Percentiles rank a stretch among this genome's conserved stretches.
phyloP scores from a whole-genome alignment of 345 rosid species.

The Microthlaspi erraticum region DNA sequence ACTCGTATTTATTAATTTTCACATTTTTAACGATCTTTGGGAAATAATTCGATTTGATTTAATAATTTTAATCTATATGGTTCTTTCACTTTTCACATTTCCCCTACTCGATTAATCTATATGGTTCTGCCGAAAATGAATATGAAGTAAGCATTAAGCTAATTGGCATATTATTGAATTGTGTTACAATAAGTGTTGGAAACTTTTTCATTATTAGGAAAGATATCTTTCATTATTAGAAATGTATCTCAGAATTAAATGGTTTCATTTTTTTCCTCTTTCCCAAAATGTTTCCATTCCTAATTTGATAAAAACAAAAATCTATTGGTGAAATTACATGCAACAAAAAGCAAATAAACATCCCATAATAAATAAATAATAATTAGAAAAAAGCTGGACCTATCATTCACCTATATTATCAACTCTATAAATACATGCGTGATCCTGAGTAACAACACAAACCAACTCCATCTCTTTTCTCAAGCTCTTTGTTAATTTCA shows the following conservation, averaged over 20 bases:
- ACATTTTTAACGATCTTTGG: no score
- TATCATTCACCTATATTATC: constrained; percentile 27
- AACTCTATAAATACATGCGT: constrained; percentile 28
- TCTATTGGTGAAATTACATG: not conserved
- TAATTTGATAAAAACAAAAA: not conserved
- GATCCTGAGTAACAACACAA: constrained; percentile 17
- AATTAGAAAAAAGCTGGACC: constrained; percentile 19
- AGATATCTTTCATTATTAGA: not conserved
- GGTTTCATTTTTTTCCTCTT: not conserved
- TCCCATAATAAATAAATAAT: constrained; percentile 9
- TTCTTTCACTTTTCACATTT: no score
- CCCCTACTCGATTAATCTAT: no score
- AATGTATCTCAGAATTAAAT: not conserved
- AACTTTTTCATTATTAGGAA: no score
- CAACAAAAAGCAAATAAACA: not conserved
- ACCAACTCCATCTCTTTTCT: constrained; percentile 17
- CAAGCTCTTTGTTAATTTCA: not conserved
- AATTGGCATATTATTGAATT: no score
- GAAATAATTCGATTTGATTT: no score
- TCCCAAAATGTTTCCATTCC: not conserved
- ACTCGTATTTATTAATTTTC: not conserved
- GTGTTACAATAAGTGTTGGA: no score
- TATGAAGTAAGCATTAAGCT: no score
- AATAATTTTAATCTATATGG: no score
- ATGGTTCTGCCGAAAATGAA: no score